These are phyloP conservation scores for Thelonectria blattea DNA, from an alignment of 2,329 filamentous ascomycete genomes.

Conservation along the genomic window DNA sequence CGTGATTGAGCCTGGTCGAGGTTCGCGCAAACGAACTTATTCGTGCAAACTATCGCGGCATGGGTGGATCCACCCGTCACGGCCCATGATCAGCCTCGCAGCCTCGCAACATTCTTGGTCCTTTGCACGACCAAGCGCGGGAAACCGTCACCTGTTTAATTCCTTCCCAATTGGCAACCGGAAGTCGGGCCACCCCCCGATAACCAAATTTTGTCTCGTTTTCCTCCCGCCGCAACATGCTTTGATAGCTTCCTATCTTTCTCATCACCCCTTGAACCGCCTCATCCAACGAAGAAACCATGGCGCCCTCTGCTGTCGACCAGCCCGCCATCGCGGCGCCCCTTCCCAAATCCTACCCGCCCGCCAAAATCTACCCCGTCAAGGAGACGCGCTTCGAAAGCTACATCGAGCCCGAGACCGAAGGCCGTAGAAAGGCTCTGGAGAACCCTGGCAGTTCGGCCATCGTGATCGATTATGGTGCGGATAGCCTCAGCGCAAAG, in stretches of 20 bases:
- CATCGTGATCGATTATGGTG: slow-evolving; percentile 98
- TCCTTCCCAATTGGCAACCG: slow-evolving; percentile 37
- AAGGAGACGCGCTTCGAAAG: slow-evolving; percentile 68
- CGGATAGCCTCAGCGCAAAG: slow-evolving; percentile 25
- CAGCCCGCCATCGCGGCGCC: slow-evolving; percentile 46
- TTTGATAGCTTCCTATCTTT: slow-evolving; percentile 16
- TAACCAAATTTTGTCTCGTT: slow-evolving; percentile 16
- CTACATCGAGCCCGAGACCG: slow-evolving; percentile 58
- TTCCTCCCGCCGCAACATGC: slow-evolving; percentile 25
- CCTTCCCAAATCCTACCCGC: slow-evolving; percentile 54
- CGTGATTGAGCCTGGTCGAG: not conserved
- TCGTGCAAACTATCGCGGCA: not conserved
- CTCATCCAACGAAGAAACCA: slow-evolving; percentile 37
- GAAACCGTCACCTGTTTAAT: slow-evolving; percentile 19
- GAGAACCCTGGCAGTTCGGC: slow-evolving; percentile 66
- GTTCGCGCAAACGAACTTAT: slow-evolving; percentile 3
- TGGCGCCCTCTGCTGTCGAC: slow-evolving; percentile 62
- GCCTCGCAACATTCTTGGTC: slow-evolving; percentile 41
- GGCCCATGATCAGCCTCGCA: slow-evolving; percentile 44
- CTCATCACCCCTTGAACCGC: slow-evolving; percentile 12
- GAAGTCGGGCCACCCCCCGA: slow-evolving; percentile 20
- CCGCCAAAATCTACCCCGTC: slow-evolving; percentile 64
- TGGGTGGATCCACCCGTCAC: slow-evolving; percentile 32
- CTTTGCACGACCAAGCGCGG: slow-evolving; percentile 32
- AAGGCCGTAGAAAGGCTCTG: slow-evolving; percentile 75